Percentiles rank a stretch among this genome's conserved stretches.
Evolutionary conservation across 495 filamentous ascomycete genomes (phyloP).

Genomic region (Collariella sp.): DNA sequence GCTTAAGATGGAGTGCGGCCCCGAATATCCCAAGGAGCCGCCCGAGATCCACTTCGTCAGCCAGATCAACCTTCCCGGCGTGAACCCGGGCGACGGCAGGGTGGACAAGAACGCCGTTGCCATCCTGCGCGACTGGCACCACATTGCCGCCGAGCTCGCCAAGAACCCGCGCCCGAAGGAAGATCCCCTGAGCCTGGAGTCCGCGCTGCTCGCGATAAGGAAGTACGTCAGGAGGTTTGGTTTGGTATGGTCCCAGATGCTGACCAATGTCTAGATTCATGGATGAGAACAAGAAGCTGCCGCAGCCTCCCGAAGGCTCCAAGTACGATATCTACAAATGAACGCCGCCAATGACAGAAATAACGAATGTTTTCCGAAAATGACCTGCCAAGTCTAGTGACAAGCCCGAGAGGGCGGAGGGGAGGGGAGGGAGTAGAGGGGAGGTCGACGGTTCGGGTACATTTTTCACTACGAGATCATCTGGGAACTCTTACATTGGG

Average conservation of each 20-base stretch:
- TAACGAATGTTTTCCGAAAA: not conserved
- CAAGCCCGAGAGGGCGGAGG: no score
- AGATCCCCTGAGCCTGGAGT: constrained; percentile 44
- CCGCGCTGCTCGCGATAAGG: constrained; percentile 34
- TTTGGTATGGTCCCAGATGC: not conserved
- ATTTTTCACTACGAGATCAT: no score
- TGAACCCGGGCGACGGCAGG: constrained; percentile 67
- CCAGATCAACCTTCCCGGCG: constrained; percentile 90
- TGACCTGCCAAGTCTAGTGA: not conserved
- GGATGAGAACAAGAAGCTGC: constrained; percentile 94
- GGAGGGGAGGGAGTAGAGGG: no score
- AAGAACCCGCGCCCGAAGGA: constrained; percentile 32
- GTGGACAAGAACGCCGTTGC: constrained; percentile 77
- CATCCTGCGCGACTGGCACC: constrained; percentile 79
- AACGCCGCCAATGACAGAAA: not conserved
- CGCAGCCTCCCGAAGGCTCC: constrained; percentile 84
- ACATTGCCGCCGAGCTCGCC: constrained; percentile 75
- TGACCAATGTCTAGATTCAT: constrained; percentile 59
- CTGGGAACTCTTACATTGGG: no score
- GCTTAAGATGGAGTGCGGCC: constrained; percentile 91
- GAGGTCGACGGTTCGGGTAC: no score
- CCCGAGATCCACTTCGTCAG: constrained; percentile 85
- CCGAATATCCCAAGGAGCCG: constrained; percentile 79
- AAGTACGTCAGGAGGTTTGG: constrained; percentile 14
- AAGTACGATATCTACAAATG: constrained; percentile 47